Evolutionary conservation across 148 eudicot species (phyloP), one percentile per base, ranked within the genome.

Genomic region (Pharnaceum exiguum): DNA sequence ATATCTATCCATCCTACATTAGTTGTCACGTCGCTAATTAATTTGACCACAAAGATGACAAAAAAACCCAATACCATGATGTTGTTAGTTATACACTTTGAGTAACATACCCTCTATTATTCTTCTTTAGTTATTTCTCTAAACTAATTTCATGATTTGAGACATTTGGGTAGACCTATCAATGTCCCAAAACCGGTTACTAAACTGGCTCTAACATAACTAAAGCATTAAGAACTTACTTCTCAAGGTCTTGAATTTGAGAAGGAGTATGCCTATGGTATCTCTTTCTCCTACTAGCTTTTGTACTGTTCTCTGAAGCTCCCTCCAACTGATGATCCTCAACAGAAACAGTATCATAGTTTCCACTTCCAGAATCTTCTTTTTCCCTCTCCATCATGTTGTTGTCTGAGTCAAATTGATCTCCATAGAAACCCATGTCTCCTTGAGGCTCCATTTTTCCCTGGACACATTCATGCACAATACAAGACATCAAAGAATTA

Each of bases 211-310:
- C 38, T 2, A 18, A 46, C 9, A 12, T 35, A 23, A 45, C 36
- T 0, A 21, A 22, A 18, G 16, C 21, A 29, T 23, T 15, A 7
- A 13, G 28, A 68, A 22, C 70, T 65, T 80, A 90, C 97, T 52
- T 49, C 60, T 90, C 97, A 22, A 90, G 95, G 58, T 82, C 90
- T 63, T 90, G 83, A 74, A 84, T 87, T 54, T 90, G 97, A 5
- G 68, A 39, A 13, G 84, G 83, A 33, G 93, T 87, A 68, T 87
- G 97, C 23, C 97, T 79, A 60, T 84, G 84, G 54, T 79, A 82
- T 44, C 68, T 78, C 78, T 83, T 86, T 19, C 69, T 78, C 62
- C 68, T 79, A 9, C 9, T 29, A 5, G 28, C 16, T 9, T 21
- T 64, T n/a, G 42, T 39, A 35, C n/a, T n/a, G n/a, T 17, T 63